A percentile compares a stretch with the other conserved stretches of the same genome.
phyloP scores from a whole-genome alignment of 148 eudicot genomes.

The Arctostaphylos glauca region DNA sequence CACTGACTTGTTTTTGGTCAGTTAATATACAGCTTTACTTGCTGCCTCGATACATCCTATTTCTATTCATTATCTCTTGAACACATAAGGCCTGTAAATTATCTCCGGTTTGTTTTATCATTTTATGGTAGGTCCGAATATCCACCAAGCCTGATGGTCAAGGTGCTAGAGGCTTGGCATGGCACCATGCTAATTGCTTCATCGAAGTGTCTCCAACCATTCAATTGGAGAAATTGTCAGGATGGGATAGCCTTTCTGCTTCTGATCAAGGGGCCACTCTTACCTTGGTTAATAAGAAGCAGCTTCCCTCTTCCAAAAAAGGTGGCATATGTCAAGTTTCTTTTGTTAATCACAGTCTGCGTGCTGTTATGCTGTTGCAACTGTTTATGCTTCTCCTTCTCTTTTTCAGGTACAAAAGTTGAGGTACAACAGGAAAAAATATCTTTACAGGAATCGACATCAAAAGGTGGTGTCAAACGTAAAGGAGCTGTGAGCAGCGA shows the following conservation, averaged over 20 bases:
- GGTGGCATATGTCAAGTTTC: slow-evolving; percentile 22
- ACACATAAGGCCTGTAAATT: neutral
- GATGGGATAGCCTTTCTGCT: slow-evolving; percentile 67
- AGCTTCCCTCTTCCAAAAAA: slow-evolving; percentile 44
- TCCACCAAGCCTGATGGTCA: slow-evolving; percentile 81
- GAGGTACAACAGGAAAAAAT: slow-evolving; percentile 31
- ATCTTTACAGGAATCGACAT: slow-evolving; percentile 11
- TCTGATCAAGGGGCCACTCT: slow-evolving; percentile 57
- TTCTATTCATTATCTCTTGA: neutral
- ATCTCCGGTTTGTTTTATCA: neutral
- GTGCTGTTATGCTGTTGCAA: neutral
- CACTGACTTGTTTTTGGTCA: neutral
- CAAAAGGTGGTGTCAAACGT: slow-evolving; percentile 56
- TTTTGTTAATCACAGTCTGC: neutral
- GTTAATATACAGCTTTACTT: neutral
- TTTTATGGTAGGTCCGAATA: slow-evolving; percentile 64
- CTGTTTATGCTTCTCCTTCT: neutral
- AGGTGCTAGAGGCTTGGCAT: slow-evolving; percentile 66
- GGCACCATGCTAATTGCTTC: slow-evolving; percentile 92
- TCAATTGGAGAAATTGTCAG: slow-evolving; percentile 60
- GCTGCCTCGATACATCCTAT: neutral
- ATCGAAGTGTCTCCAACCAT: slow-evolving; percentile 49
- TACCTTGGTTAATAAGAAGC: slow-evolving; percentile 37
- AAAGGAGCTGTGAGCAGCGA: slow-evolving; percentile 46
- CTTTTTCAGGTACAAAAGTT: slow-evolving; percentile 40